Conservation (phyloP, 164 flowering plant species). For the grape (Vitis vinifera) region ASM3070453v1 NC_081817.1:13696501-13697000, state of each 20-base stretch:
- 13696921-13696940: too few relatives aligned
- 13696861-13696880: too few relatives aligned
- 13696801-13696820: too few relatives aligned
- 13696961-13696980: too few relatives aligned
- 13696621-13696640: not conserved
- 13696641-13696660: not conserved
- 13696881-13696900: too few relatives aligned
- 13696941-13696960: too few relatives aligned
- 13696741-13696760: constrained; percentile 34
- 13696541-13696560: constrained; percentile 52
- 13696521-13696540: constrained; percentile 61
- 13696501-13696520: constrained; percentile 49
- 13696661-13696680: not conserved
- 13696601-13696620: not conserved
- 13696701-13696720: constrained; percentile 90
- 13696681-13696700: constrained; percentile 19
- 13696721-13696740: constrained; percentile 80
- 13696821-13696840: too few relatives aligned
- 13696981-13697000: too few relatives aligned
- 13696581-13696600: constrained; percentile 42
- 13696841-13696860: too few relatives aligned
- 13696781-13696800: too few relatives aligned
- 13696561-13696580: constrained; percentile 50
- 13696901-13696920: too few relatives aligned
- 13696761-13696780: too few relatives aligned